A percentile compares a stretch with the other conserved stretches of the same genome.
phyloP scores from a whole-genome alignment of 2,329 filamentous ascomycete genomes.

The Trichoderma koningii region DNA sequence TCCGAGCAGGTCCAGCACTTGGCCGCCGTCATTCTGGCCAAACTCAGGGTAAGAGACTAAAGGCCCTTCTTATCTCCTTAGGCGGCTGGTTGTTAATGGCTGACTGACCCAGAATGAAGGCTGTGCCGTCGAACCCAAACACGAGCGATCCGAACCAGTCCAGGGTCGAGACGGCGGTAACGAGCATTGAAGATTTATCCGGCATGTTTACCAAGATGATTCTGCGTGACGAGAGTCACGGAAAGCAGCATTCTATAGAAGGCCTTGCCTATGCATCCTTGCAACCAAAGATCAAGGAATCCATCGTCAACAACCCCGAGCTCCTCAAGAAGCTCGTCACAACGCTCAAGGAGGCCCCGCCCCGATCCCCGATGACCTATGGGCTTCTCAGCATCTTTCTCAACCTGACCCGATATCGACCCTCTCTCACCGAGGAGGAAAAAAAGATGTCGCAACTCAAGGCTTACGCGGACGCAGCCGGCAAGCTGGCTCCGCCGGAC shows the following conservation, averaged over 20 bases:
- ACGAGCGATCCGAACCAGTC: conserved; percentile 45
- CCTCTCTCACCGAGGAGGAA: conserved; percentile 80
- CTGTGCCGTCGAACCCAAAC: conserved; percentile 51
- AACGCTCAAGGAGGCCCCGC: conserved; percentile 58
- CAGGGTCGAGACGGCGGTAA: conserved; percentile 55
- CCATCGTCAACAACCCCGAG: conserved; percentile 65
- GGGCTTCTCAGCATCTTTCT: conserved; percentile 82
- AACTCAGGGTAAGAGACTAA: conserved; percentile 57
- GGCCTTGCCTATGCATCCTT: conserved; percentile 90
- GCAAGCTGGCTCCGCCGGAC: conserved; percentile 62
- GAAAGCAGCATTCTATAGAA: conserved; percentile 75
- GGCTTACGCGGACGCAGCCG: conserved; percentile 86
- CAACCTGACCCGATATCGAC: conserved; percentile 81
- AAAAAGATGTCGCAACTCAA: conserved; percentile 91
- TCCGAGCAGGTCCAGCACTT: conserved; percentile 63
- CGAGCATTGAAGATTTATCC: conserved; percentile 66
- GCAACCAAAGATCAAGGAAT: conserved; percentile 81
- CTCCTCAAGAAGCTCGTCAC: conserved; percentile 72
- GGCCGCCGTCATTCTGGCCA: conserved; percentile 75
- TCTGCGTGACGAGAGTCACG: conserved; percentile 57
- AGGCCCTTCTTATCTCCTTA: no score
- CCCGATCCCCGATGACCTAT: conserved; percentile 74
- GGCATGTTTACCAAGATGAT: conserved; percentile 68
- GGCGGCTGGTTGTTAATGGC: conserved; percentile 37
- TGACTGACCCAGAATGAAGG: conserved; percentile 58